These are phyloP conservation scores for Triticum aestivum DNA, from an alignment of 176 grass and related monocot species.

Conservation along the genomic window IWGSC_CS_RefSeq_v2.1 NC_057802.1:497468306-497468805, in stretches of 20 bases:
- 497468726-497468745: conserved; percentile 40
- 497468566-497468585: not conserved
- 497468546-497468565: no score
- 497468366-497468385: conserved; percentile 78
- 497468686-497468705: conserved; percentile 86
- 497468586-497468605: not conserved
- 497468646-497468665: conserved; percentile 61
- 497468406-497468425: conserved; percentile 9
- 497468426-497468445: not conserved
- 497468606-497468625: no score
- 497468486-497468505: conserved; percentile 79
- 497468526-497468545: conserved; percentile 76
- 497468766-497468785: conserved; percentile 74
- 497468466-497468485: conserved; percentile 88
- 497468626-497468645: no score
- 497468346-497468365: conserved; percentile 72
- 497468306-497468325: no score
- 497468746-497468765: conserved; percentile 71
- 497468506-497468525: conserved; percentile 80
- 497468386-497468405: conserved; percentile 53
- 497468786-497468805: conserved; percentile 74
- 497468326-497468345: not conserved
- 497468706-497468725: conserved; percentile 72
- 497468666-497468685: conserved; percentile 81
- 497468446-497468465: conserved; percentile 68